Percentiles rank a stretch among this genome's conserved stretches.
Conservation (phyloP, 1,284 basidiomycete species). For the Ustilago curta region DNA sequence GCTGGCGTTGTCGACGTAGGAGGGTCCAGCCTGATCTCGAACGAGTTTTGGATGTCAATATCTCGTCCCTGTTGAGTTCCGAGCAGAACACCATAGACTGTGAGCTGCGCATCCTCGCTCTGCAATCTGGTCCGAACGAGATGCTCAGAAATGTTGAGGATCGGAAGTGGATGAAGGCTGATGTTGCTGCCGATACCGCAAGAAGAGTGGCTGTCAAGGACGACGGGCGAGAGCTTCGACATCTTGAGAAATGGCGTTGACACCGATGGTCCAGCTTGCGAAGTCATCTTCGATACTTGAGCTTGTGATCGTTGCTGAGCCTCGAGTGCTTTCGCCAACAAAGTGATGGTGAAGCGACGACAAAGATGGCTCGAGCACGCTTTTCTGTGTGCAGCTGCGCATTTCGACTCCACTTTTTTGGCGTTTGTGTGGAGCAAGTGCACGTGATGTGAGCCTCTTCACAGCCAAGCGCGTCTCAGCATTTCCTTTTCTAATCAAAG, state of each 20-base stretch:
- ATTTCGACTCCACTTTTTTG: slow-evolving; percentile 28
- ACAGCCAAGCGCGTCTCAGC: slow-evolving; percentile 17
- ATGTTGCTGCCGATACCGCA: slow-evolving; percentile 44
- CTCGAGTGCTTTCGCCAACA: background rate
- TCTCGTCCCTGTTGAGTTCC: slow-evolving; percentile 93
- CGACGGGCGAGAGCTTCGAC: slow-evolving; percentile 42
- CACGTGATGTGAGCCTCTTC: slow-evolving; percentile 26
- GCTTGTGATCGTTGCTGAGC: background rate
- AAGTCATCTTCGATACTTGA: slow-evolving; percentile 6
- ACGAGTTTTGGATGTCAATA: slow-evolving; percentile 95
- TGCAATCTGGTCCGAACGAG: slow-evolving; percentile 85
- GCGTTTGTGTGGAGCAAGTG: background rate
- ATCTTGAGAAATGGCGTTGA: slow-evolving; percentile 20
- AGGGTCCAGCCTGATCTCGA: slow-evolving; percentile 79
- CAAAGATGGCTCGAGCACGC: slow-evolving; percentile 28
- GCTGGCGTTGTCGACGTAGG: slow-evolving; percentile 3
- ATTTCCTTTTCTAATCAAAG: slow-evolving; percentile 3
- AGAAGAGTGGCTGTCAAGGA: slow-evolving; percentile 38
- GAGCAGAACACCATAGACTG: slow-evolving; percentile 89
- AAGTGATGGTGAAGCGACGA: slow-evolving; percentile 2
- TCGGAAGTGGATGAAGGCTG: slow-evolving; percentile 83
- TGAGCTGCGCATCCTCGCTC: slow-evolving; percentile 21
- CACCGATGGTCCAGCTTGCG: slow-evolving; percentile 28
- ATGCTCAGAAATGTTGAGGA: slow-evolving; percentile 96
- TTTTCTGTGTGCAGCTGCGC: slow-evolving; percentile 18